phyloP scores from a whole-genome alignment of 441 rosid genomes.

The Mallotus japonicus region DNA sequence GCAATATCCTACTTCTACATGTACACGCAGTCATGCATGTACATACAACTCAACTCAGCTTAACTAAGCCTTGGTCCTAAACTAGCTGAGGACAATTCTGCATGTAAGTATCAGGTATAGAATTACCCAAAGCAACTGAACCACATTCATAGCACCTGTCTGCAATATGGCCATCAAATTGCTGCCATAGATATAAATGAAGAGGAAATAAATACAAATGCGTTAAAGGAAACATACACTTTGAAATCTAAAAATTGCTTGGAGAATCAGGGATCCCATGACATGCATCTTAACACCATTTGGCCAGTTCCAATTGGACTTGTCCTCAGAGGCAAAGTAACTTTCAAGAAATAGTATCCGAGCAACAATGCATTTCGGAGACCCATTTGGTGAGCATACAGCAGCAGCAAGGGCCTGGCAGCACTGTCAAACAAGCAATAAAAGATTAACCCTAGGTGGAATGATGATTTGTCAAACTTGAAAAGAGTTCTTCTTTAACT shows the following conservation, averaged over 20 bases:
- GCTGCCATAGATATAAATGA: not conserved
- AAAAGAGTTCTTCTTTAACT: not conserved
- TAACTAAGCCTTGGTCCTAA: no score
- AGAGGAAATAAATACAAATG: conserved; percentile 5
- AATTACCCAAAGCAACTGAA: not conserved
- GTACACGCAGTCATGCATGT: no score
- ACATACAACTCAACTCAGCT: no score
- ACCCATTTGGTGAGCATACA: conserved; percentile 50
- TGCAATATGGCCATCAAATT: conserved; percentile 4
- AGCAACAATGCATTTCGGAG: conserved; percentile 55
- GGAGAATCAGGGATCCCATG: conserved; percentile 87
- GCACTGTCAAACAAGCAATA: conserved; percentile 51
- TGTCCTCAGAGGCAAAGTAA: conserved; percentile 57
- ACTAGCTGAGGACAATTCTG: no score
- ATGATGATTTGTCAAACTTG: not conserved
- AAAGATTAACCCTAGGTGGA: not conserved
- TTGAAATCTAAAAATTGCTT: conserved; percentile 68
- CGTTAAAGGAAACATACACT: conserved; percentile 48
- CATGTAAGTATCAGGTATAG: not conserved
- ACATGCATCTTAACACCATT: conserved; percentile 63
- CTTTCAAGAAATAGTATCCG: conserved; percentile 74
- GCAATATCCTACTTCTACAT: not conserved
- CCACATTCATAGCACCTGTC: conserved; percentile 10
- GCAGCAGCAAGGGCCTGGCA: conserved; percentile 77
- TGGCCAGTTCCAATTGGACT: conserved; percentile 74